Evolutionary conservation across 129 eudicot genomes (phyloP).

Genomic region (Cynara cardunculus): DNA sequence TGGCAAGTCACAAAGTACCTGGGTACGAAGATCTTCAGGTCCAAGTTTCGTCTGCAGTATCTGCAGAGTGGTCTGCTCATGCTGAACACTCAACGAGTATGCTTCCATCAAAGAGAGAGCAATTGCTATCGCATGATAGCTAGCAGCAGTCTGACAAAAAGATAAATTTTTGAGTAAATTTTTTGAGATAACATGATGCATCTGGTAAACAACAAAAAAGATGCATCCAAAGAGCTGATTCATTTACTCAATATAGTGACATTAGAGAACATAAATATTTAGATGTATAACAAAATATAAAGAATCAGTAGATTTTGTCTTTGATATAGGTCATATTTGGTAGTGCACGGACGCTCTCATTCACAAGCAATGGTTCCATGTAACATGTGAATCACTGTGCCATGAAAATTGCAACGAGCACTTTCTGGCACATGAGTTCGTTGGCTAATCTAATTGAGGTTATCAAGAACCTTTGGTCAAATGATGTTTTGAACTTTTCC

Average conservation of each 20-base stretch:
- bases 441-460: neutral
- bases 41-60: slow-evolving; percentile 95
- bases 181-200: neutral
- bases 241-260: neutral
- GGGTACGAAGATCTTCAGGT: slow-evolving; percentile 93
- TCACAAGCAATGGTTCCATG: neutral
- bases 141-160: slow-evolving; percentile 83
- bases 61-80: slow-evolving; percentile 95
- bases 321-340: neutral
- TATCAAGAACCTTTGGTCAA: neutral
- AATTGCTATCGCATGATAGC: slow-evolving; percentile 99
- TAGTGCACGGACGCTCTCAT: neutral
- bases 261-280: neutral
- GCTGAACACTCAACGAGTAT: slow-evolving; percentile 94
- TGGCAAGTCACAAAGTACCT: slow-evolving; percentile 36
- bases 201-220: neutral
- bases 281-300: neutral
- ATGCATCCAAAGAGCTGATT: neutral
- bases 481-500: neutral
- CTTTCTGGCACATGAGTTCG: neutral
- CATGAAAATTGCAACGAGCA: neutral
- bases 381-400: neutral
- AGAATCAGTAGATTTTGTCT: neutral
- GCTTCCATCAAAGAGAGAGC: slow-evolving; percentile 99
- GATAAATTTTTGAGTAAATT: neutral